Base-by-base conservation (phyloP, 1,139 yeast species). In the Debaryomycetaceae sp. region DNA sequence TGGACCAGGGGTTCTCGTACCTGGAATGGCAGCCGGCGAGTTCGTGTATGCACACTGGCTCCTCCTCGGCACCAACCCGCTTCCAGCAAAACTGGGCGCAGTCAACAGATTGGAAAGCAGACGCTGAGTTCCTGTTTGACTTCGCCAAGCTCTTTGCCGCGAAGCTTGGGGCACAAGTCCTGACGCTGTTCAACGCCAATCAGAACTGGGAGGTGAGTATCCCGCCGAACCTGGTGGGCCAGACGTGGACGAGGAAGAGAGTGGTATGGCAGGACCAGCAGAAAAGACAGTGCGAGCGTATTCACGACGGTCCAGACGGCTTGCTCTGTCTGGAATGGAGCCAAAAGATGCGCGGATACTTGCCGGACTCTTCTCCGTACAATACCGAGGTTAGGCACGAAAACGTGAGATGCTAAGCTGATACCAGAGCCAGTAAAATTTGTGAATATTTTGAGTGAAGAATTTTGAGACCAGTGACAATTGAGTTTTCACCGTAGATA, bases 261-360 rank as follows among this genome's bases (percentile, higher is more conserved):
- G n/a, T 22, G 25, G 25, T 22, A n/a, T 22, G 25, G 25, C 25
- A 22, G n/a, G 25, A 22, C n/a, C 25, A 22, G n/a, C 25, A 22
- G n/a, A 22, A 13, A 13, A 12, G 15, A 22, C 13, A n/a, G 15
- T 22, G 25, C n/a, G 25, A 7, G 8, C 25, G 25, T 22, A 6
- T 6, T n/a, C 13, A 13, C n/a, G 6, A 22, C n/a, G 25, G 25
- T 8, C n/a, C 25, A 12, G n/a, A 22, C 15, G 25, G 25, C 13
- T 22, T 22, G 25, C 7, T 7, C 11, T 22, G 25, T n/a, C 14
- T 12, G 13, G 11, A 6, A n/a, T 22, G 25, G 25, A 13, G 25
- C 8, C 11, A 12, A 22, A 7, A 22, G 6, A 18, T 18, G 6
- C 20, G 10, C 10, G 20, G 20, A 6, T 6, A 18, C 20, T 18